A percentile compares a stretch with the other conserved stretches of the same genome.
Evolutionary conservation across 768 basidiomycete species (phyloP).

Genomic region (Tricholoma matsutake): DNA sequence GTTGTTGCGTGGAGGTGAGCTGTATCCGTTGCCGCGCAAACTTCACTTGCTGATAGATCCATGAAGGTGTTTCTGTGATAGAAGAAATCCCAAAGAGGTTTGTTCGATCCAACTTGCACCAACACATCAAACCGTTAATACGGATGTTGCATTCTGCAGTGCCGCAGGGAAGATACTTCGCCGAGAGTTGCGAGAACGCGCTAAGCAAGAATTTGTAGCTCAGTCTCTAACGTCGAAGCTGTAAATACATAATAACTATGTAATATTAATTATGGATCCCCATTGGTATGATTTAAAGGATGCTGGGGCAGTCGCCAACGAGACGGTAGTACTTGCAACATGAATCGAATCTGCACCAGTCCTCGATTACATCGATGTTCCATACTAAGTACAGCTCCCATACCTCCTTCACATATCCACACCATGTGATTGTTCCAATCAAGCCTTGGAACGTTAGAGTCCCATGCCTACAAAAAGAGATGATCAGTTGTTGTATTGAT

Average conservation of each 20-base stretch:
- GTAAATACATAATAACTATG: neutral
- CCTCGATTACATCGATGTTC: no score
- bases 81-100: slow-evolving; percentile 7
- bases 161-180: slow-evolving; percentile 4
- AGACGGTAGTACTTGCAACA: no score
- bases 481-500: neutral
- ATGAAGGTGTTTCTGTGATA: slow-evolving; percentile 5
- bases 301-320: no score
- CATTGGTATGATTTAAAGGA: no score
- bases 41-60: neutral
- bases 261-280: neutral
- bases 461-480: neutral
- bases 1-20: slow-evolving; percentile 53
- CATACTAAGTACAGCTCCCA: no score
- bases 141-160: neutral
- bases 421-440: neutral
- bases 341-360: no score
- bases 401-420: no score
- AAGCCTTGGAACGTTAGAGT: neutral
- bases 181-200: slow-evolving; percentile 1
- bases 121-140: no score
- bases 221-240: neutral
- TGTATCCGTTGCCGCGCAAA: neutral
- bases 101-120: neutral
- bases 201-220: neutral